Percentiles rank a stretch among this genome's conserved stretches.
phyloP scores from a whole-genome alignment of 2,329 filamentous ascomycete species.

The Ceratocystis harringtonii region DNA sequence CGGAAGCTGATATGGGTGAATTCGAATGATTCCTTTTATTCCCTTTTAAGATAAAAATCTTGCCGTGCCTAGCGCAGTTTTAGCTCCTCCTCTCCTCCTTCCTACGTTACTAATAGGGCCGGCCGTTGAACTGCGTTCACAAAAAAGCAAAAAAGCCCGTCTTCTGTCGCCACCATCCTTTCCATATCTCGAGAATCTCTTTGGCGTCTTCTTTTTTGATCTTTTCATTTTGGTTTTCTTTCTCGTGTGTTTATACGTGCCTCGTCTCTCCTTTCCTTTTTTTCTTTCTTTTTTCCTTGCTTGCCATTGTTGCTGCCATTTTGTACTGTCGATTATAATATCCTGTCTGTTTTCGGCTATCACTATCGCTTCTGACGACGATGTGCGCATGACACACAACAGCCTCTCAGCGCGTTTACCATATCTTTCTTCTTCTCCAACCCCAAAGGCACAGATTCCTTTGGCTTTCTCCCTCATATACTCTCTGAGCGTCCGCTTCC shows the following conservation, averaged over 20 bases:
- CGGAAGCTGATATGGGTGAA: no score
- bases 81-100: background rate
- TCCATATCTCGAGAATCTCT: background rate
- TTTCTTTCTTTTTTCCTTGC: background rate
- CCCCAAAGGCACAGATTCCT: no score
- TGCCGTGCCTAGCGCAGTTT: conserved; percentile 9
- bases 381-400: no score
- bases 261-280: background rate
- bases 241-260: background rate
- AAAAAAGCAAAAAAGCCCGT: background rate
- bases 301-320: background rate
- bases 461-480: no score
- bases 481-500: no score
- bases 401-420: no score
- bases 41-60: background rate
- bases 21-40: no score
- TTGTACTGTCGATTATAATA: background rate
- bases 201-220: background rate
- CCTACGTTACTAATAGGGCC: conserved; percentile 4
- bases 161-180: conserved; percentile 4
- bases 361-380: no score
- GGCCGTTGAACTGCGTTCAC: conserved; percentile 3
- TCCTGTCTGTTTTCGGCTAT: no score
- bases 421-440: no score
- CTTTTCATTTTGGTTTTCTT: background rate